Conservation (phyloP, 495 filamentous ascomycete genomes). For the Trichoderma parareesei region DNA sequence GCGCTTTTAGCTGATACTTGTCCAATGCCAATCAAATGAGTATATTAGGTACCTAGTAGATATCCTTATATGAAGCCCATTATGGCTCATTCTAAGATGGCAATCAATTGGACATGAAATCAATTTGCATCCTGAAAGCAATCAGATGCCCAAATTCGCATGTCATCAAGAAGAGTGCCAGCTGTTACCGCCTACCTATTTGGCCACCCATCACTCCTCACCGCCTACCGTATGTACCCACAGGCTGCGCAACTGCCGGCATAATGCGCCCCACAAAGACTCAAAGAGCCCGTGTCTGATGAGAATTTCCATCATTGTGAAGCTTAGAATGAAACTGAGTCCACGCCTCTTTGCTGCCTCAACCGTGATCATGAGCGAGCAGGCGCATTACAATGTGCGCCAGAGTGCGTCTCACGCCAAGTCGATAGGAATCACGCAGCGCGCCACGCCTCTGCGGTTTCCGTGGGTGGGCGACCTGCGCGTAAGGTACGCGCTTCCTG, state of each 20-base stretch:
- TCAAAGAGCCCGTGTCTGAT: background rate
- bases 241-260: background rate
- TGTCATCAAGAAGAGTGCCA: too few species aligned
- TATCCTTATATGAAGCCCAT: too few species aligned
- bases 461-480: constrained; percentile 31
- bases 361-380: background rate
- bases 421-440: constrained; percentile 29
- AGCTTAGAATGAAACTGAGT: background rate
- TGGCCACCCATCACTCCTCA: background rate
- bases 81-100: too few species aligned
- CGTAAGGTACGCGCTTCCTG: constrained; percentile 24
- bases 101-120: too few species aligned
- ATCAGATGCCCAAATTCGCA: too few species aligned
- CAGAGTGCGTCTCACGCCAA: constrained; percentile 21
- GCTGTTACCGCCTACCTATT: background rate
- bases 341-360: background rate
- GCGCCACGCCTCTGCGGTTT: constrained; percentile 24
- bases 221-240: background rate
- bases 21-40: too few species aligned
- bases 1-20: too few species aligned
- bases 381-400: constrained; percentile 9
- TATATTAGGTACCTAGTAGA: too few species aligned
- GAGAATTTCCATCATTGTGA: background rate
- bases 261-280: background rate
- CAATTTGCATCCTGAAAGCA: background rate